Base-by-base conservation (phyloP, 345 rosid species). In the Citrus glauca region DNA sequence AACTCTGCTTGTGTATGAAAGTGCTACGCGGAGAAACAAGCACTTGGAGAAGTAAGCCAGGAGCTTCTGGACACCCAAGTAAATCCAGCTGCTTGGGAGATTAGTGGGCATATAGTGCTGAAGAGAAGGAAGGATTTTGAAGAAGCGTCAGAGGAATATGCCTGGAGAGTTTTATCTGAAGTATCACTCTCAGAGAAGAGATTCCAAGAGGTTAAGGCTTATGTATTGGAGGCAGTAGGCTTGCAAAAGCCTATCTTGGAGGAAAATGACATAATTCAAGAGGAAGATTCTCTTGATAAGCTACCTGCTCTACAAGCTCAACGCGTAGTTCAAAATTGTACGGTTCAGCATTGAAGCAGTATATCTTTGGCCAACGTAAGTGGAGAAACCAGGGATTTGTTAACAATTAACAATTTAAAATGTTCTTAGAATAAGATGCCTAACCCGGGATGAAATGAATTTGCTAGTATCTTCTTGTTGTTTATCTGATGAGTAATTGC, bases 11-110 rank as follows among this genome's bases (percentile, higher is more conserved):
- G 60, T 30, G 73, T 28, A 8, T 50, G 40, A 17, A 81, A 88
- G 88, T 82, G 92, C 67, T 85, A 82, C 67, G 89, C 92, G 0
- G 89, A 85, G 90, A 87, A 85, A 66, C 92, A 85, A 80, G 92
- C 89, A 45, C 83, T 81, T 16, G 88, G 87, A 48, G 79, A 89
- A 72, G 87, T 85, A 42, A 85, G 82, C 77, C 40, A 74, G 66
- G 89, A 87, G 77, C 81, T 87, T 40, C 82, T 85, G 65, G 87
- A 89, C 61, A 84, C 89, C 20, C 86, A 81, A 70, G 90, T 85
- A 67, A 89, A 87, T 73, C 88, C 92, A 19, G 89, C 88, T 0
- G 82, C 80, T 57, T 87, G 92, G 90, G 92, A 89, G 78, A 89
- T 85, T 17, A 77, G 90, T 33, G 90, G 90, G 25, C 93, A 86